Conservation (phyloP, 768 basidiomycete genomes). For the Tricholoma sp. region DNA sequence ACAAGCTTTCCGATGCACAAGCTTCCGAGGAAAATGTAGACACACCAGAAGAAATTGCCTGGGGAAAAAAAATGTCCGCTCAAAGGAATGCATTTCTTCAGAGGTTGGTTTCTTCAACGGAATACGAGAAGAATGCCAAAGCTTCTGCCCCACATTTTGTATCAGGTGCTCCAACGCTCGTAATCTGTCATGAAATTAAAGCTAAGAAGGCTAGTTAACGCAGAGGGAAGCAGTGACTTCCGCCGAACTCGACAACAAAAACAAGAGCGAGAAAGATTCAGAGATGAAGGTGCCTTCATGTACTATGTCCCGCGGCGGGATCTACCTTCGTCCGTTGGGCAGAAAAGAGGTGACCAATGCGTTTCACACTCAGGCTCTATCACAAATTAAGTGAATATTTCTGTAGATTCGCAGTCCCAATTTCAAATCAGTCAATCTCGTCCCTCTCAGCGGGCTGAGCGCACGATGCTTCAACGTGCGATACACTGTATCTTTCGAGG, state of each 20-base stretch:
- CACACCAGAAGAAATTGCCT: constrained; percentile 68
- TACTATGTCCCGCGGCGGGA: constrained; percentile 44
- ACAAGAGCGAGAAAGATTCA: constrained; percentile 31
- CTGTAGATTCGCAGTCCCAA: constrained; percentile 10
- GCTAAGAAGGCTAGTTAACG: background rate
- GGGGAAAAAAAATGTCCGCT: constrained; percentile 71
- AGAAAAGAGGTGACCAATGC: constrained; percentile 16
- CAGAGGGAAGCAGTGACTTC: constrained; percentile 27
- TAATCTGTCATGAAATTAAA: background rate
- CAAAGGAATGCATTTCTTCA: constrained; percentile 68
- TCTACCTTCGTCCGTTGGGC: constrained; percentile 19
- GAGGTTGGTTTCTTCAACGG: constrained; percentile 54
- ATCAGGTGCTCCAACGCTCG: constrained; percentile 28
- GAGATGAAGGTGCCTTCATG: constrained; percentile 42
- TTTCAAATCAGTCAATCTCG: constrained; percentile 9
- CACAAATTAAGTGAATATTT: background rate
- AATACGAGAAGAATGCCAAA: constrained; percentile 47
- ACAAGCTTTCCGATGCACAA: constrained; percentile 50
- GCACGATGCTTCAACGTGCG: constrained; percentile 47
- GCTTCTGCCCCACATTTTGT: constrained; percentile 38
- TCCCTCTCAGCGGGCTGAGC: constrained; percentile 12
- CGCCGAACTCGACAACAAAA: constrained; percentile 30
- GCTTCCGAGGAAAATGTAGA: constrained; percentile 70
- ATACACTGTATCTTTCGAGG: constrained; percentile 7
- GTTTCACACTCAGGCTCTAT: background rate